Percentiles rank a stretch among this genome's conserved stretches.
phyloP scores from a whole-genome alignment of 192 early-diverging fungal species.

The Diversispora epigaea region DNA sequence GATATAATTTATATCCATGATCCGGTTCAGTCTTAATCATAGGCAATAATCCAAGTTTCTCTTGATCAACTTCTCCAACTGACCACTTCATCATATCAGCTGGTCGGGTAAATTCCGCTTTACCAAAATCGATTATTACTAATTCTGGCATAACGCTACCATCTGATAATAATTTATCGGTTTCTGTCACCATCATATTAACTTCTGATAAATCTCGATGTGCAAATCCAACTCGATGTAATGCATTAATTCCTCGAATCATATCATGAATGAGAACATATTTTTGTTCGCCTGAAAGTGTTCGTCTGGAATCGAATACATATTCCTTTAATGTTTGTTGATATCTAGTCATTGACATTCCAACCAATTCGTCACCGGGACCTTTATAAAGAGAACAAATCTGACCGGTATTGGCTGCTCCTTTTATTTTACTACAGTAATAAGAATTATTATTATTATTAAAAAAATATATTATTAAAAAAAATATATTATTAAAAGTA shows the following conservation, averaged over 20 bases:
- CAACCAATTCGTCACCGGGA: conserved; percentile 53
- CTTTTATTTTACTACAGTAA: conserved; percentile 44
- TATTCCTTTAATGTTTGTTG: conserved; percentile 57
- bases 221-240: conserved; percentile 55
- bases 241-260: conserved; percentile 51
- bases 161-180: conserved; percentile 44
- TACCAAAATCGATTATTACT: conserved; percentile 63
- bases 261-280: conserved; percentile 52
- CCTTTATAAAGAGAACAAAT: conserved; percentile 54
- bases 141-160: conserved; percentile 46
- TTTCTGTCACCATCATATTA: conserved; percentile 60
- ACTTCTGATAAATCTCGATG: conserved; percentile 62
- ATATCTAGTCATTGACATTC: conserved; percentile 61
- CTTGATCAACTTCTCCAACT: conserved; percentile 37
- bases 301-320: conserved; percentile 53
- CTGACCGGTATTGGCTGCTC: conserved; percentile 52
- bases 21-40: conserved; percentile 54
- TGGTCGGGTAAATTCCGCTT: conserved; percentile 52
- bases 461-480: no score
- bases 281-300: conserved; percentile 55
- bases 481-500: no score
- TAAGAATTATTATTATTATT: no score
- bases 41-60: conserved; percentile 49
- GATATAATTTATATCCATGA: conserved; percentile 59
- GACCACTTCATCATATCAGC: conserved; percentile 46